Conservation (phyloP, 306 rosid genomes). For the Cajanus cajan region DNA sequence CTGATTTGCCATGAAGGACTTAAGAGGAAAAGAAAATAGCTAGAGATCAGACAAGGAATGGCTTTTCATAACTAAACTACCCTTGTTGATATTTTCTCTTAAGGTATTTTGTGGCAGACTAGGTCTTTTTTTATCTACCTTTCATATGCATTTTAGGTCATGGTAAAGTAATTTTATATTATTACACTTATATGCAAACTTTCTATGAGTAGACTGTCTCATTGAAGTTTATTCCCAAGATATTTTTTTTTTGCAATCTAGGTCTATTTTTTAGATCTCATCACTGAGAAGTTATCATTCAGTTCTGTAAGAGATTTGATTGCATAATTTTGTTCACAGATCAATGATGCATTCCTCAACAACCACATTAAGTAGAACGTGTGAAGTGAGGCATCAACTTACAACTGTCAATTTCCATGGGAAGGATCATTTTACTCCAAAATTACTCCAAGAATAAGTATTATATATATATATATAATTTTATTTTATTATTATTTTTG, state of each 20-base stretch:
- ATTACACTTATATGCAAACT: slow-evolving; percentile 42
- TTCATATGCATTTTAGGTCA: not conserved
- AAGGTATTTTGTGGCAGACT: slow-evolving; percentile 53
- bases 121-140: not conserved
- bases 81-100: slow-evolving; percentile 60
- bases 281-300: too few relatives aligned
- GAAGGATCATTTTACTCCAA: too few relatives aligned
- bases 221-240: slow-evolving; percentile 72
- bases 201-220: slow-evolving; percentile 62
- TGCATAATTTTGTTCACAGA: too few relatives aligned
- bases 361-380: too few relatives aligned
- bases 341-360: too few relatives aligned
- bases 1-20: slow-evolving; percentile 48
- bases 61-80: slow-evolving; percentile 65
- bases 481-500: too few relatives aligned
- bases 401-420: too few relatives aligned
- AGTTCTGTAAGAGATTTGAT: too few relatives aligned
- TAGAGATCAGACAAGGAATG: slow-evolving; percentile 71
- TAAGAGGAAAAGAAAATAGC: slow-evolving; percentile 72
- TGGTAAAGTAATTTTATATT: not conserved
- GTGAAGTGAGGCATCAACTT: too few relatives aligned
- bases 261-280: not conserved
- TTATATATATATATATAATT: too few relatives aligned
- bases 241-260: slow-evolving; percentile 27
- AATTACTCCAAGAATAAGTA: too few relatives aligned